These are phyloP conservation scores for Zasmidium angulare DNA, from an alignment of 2,329 filamentous ascomycete genomes.

Conservation along the genomic window DNA sequence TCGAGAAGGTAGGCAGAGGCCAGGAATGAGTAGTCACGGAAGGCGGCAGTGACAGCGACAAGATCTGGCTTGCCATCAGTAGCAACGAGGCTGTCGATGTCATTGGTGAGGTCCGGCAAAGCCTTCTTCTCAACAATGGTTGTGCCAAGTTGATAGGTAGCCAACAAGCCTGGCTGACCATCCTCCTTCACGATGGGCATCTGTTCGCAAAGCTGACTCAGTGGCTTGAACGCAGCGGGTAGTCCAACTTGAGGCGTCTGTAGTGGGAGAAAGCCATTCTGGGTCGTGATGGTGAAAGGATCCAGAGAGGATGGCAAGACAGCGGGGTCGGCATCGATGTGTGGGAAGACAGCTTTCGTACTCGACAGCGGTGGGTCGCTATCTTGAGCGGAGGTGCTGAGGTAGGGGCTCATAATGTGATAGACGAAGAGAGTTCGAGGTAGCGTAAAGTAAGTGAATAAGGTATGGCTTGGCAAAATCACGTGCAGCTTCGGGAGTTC, in stretches of 20 bases:
- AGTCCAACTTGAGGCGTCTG: conserved; percentile 53
- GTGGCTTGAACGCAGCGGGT: conserved; percentile 69
- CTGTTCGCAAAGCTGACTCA: conserved; percentile 70
- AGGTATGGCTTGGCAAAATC: conserved; percentile 1
- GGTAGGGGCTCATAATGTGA: conserved; percentile 23
- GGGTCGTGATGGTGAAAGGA: conserved; percentile 73
- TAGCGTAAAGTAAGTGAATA: not conserved
- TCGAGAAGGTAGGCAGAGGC: conserved; percentile 88
- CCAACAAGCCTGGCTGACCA: conserved; percentile 75
- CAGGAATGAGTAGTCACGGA: conserved; percentile 88
- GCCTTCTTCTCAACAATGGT: conserved; percentile 62
- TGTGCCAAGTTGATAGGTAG: conserved; percentile 69
- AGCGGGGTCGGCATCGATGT: conserved; percentile 30
- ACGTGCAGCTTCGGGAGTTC: conserved; percentile 10
- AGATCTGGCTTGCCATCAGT: conserved; percentile 68
- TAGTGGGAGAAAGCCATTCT: conserved; percentile 72
- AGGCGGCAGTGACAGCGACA: conserved; percentile 78
- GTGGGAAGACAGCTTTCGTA: conserved; percentile 23
- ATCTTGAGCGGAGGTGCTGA: conserved; percentile 14
- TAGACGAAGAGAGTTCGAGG: not conserved
- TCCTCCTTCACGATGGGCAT: conserved; percentile 77
- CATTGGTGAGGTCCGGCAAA: conserved; percentile 72
- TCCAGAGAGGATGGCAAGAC: conserved; percentile 28
- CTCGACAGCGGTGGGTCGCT: conserved; percentile 11
- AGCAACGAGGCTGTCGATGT: conserved; percentile 48